phyloP scores from a whole-genome alignment of 108 stramenopile genomes.

The Nitzschia sp. region DNA sequence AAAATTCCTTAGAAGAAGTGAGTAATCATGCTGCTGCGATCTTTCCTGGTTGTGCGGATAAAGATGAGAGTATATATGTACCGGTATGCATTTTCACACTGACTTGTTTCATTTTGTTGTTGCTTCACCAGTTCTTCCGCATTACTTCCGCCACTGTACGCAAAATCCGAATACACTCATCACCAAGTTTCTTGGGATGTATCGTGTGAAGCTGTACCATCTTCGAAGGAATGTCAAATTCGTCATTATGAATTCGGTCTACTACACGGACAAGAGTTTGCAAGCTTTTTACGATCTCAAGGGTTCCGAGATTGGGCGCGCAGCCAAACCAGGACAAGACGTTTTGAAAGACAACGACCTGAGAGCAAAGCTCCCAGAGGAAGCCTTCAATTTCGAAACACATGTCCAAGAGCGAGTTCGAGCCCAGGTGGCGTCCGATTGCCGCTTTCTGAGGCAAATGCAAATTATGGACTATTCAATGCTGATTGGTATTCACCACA shows the following conservation, averaged over 20 bases:
- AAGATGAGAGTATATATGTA: no score
- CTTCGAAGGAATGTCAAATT: slow-evolving; percentile 91
- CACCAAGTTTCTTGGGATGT: slow-evolving; percentile 97
- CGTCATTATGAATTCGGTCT: slow-evolving; percentile 93
- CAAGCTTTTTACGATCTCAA: slow-evolving; percentile 94
- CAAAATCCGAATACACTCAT: slow-evolving; percentile 93
- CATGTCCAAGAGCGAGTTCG: slow-evolving; percentile 54
- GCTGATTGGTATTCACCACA: slow-evolving; percentile 90
- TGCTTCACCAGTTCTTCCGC: slow-evolving; percentile 66
- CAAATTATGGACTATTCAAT: slow-evolving; percentile 97
- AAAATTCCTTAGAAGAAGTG: slow-evolving; percentile 90
- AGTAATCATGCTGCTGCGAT: slow-evolving; percentile 18
- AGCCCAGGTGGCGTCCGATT: slow-evolving; percentile 74
- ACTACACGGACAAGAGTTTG: slow-evolving; percentile 82
- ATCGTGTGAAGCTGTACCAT: slow-evolving; percentile 95
- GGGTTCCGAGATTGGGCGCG: slow-evolving; percentile 80
- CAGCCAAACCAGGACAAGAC: slow-evolving; percentile 77
- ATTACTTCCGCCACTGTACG: slow-evolving; percentile 93
- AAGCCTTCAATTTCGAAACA: slow-evolving; percentile 63
- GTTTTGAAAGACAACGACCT: slow-evolving; percentile 94
- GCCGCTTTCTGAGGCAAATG: slow-evolving; percentile 73
- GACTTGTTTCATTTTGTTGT: slow-evolving; percentile 2
- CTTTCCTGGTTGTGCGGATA: background rate
- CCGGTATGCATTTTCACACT: background rate
- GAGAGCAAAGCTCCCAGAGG: slow-evolving; percentile 47